Base-by-base conservation (phyloP, 108 stramenopile genomes). In the Licmophora abbreviata region DNA sequence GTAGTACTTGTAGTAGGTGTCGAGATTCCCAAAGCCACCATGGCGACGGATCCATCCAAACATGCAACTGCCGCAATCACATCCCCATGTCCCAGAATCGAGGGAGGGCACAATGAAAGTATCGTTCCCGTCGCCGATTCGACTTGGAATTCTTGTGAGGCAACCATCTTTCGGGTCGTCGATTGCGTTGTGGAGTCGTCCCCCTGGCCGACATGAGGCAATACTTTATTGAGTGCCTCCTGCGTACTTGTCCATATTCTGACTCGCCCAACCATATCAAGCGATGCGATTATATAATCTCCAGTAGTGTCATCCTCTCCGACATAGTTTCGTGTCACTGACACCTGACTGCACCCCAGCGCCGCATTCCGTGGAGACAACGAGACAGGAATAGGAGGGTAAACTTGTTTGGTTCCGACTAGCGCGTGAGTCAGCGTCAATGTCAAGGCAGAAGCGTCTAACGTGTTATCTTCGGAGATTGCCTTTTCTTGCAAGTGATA, bases 261-360 rank as follows among this genome's bases (percentile, higher is more conserved):
- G 25, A 76, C 51, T 17, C 27, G 43, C 6, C 69, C 69, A 18
- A 53, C 15, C 28, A 76, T 44, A 34, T 63, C 61, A 47, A 67
- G 40, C 4, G 69, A 51, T 12, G 51, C 59, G 15, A 70, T 46
- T 14, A 70, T 21, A 21, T 51, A 36, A 41, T 76, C 69, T 41
- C 69, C 75, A 6, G 65, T 66, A 22, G 7, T n/a, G 10, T 63
- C 54, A 52, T 76, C 75, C 0, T 76, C 69, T 10, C 69, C 75
- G 10, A 64, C 62, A 37, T 76, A 70, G 31, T 71, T 76, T 37
- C 69, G 49, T 25, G 35, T 59, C 27, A 64, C 41, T 8, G 40
- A 48, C 7, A 69, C 51, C 30, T 55, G 54, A 21, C 56, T 40
- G 27, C 58, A 63, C 24, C 75, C 75, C 5, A 67, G 17, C 18